A percentile compares a stretch with the other conserved stretches of the same genome.
phyloP scores from a whole-genome alignment of 1,284 basidiomycete genomes.

The Leccinum solheimii region DNA sequence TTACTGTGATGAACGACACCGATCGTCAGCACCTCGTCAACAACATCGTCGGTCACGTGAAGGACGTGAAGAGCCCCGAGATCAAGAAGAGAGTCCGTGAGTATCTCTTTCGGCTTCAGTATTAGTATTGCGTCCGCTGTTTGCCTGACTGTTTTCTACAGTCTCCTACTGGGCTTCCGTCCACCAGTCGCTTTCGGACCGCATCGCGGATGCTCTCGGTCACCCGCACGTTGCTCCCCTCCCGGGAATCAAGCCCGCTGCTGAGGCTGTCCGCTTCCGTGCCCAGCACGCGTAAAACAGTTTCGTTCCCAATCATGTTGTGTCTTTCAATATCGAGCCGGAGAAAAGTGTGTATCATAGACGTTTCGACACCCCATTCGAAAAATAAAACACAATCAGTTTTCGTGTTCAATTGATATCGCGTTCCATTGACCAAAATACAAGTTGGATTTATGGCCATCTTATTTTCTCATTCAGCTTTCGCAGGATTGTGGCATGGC shows the following conservation, averaged over 20 bases:
- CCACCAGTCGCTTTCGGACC: slow-evolving; percentile 68
- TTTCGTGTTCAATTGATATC: background rate
- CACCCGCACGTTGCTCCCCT: slow-evolving; percentile 58
- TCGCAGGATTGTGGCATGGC: background rate
- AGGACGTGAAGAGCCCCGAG: slow-evolving; percentile 60
- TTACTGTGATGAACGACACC: slow-evolving; percentile 73
- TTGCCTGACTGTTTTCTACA: slow-evolving; percentile 30
- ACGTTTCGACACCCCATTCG: slow-evolving; percentile 40
- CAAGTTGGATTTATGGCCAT: background rate
- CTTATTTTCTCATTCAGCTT: background rate
- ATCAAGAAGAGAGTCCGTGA: slow-evolving; percentile 71
- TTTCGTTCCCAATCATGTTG: background rate
- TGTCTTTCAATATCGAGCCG: background rate
- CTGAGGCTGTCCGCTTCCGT: slow-evolving; percentile 57
- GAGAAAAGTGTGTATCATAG: slow-evolving; percentile 12
- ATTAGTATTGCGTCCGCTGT: background rate
- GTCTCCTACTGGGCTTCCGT: slow-evolving; percentile 82
- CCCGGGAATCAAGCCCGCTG: slow-evolving; percentile 56
- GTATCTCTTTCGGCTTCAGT: slow-evolving; percentile 29
- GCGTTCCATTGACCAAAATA: background rate
- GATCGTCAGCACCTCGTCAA: slow-evolving; percentile 69
- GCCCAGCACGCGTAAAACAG: slow-evolving; percentile 14
- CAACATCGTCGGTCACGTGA: slow-evolving; percentile 79
- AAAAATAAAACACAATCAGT: slow-evolving; percentile 6
- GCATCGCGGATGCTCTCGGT: slow-evolving; percentile 74